Conservation (phyloP, 2,329 filamentous ascomycete species). For the Xylaria sp. region DNA sequence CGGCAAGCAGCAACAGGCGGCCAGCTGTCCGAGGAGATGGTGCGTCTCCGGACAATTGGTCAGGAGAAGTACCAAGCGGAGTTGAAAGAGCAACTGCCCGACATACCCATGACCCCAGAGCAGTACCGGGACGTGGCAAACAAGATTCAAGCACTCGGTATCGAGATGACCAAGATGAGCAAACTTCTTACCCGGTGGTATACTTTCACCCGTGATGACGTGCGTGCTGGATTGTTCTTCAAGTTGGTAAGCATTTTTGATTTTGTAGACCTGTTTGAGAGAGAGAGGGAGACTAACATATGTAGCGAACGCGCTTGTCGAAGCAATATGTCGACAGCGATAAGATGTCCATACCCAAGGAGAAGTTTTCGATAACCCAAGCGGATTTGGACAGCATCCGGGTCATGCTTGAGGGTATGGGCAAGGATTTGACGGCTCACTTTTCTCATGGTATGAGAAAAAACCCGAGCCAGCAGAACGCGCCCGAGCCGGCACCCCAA, state of each 20-base stretch:
- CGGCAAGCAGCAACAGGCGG: constrained; percentile 36
- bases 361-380: constrained; percentile 61
- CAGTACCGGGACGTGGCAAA: constrained; percentile 56
- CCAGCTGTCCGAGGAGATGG: constrained; percentile 51
- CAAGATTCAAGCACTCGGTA: constrained; percentile 56
- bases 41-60: constrained; percentile 47
- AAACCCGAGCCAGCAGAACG: constrained; percentile 46
- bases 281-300: constrained; percentile 48
- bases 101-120: constrained; percentile 59
- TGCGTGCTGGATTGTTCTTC: constrained; percentile 62
- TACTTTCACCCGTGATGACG: constrained; percentile 58
- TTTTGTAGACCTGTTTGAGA: not conserved
- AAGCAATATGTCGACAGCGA: constrained; percentile 65
- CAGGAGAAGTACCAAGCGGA: constrained; percentile 51
- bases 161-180: constrained; percentile 58
- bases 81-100: constrained; percentile 53
- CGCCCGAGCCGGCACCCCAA: constrained; percentile 41
- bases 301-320: constrained; percentile 62
- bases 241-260: constrained; percentile 57
- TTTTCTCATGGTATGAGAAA: constrained; percentile 44
- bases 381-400: constrained; percentile 62
- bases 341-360: constrained; percentile 56
- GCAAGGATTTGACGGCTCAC: constrained; percentile 54
- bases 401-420: constrained; percentile 62
- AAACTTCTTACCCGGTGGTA: constrained; percentile 61